A percentile compares a stretch with the other conserved stretches of the same genome.
phyloP scores from a whole-genome alignment of 116 monocot genomes.

The Posidonia oceanica region DNA sequence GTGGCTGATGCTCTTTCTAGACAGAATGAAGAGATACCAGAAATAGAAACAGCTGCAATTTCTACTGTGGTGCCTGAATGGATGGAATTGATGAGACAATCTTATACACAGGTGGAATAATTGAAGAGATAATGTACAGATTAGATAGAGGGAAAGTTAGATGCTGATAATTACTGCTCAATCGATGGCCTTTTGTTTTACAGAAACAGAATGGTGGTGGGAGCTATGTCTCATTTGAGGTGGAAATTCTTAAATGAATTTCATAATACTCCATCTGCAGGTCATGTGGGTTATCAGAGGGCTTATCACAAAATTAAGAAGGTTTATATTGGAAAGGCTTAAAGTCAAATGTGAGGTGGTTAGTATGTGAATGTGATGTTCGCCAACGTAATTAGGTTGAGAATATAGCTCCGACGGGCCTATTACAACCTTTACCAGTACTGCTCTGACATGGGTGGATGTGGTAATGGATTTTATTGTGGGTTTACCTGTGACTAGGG shows the following conservation, averaged over 20 bases:
- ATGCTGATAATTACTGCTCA: too few species aligned
- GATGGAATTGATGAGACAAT: not conserved
- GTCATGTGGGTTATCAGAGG: not conserved
- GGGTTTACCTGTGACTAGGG: not conserved
- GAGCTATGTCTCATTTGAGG: not conserved
- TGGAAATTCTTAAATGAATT: not conserved
- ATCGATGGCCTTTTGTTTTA: too few species aligned
- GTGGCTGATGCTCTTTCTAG: not conserved
- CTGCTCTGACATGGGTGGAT: not conserved
- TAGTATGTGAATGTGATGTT: not conserved
- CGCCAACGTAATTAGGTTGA: not conserved
- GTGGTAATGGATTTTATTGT: not conserved
- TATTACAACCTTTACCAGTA: not conserved
- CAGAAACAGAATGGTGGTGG: not conserved
- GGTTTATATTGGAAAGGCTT: not conserved
- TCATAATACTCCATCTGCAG: not conserved
- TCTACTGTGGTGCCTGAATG: not conserved
- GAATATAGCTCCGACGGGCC: not conserved
- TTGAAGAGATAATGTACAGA: too few species aligned
- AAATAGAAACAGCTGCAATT: not conserved
- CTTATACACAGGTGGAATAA: too few species aligned
- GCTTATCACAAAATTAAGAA: not conserved
- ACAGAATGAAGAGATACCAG: not conserved
- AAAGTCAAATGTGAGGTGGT: not conserved
- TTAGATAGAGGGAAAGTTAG: too few species aligned